Percentiles rank a stretch among this genome's conserved stretches.
Conservation (phyloP, 495 filamentous ascomycete genomes). For the Lophiotrema nucula region DNA sequence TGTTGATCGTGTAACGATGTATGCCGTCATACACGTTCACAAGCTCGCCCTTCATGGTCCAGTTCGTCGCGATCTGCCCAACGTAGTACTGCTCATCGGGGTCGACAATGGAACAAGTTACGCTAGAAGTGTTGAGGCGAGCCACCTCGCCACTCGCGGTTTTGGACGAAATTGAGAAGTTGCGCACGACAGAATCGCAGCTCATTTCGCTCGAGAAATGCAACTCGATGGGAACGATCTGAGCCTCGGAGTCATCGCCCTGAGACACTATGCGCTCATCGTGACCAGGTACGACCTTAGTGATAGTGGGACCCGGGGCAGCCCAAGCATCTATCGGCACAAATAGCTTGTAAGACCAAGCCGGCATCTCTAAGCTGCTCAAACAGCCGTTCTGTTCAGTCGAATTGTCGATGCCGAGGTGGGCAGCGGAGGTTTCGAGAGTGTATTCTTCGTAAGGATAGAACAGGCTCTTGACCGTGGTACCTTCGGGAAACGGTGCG, state of each 20-base stretch:
- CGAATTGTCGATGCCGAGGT: slow-evolving; percentile 49
- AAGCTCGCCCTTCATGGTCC: slow-evolving; percentile 56
- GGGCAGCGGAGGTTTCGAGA: slow-evolving; percentile 41
- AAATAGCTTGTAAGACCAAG: slow-evolving; percentile 64
- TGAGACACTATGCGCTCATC: slow-evolving; percentile 58
- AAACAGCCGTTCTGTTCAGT: slow-evolving; percentile 57
- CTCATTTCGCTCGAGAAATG: slow-evolving; percentile 65
- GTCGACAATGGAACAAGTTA: slow-evolving; percentile 46
- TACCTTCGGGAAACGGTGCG: slow-evolving; percentile 56
- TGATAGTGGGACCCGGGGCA: slow-evolving; percentile 62
- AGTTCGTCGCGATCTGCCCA: slow-evolving; percentile 55
- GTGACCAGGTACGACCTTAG: slow-evolving; percentile 63
- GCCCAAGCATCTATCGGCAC: slow-evolving; percentile 55
- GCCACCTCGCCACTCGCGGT: slow-evolving; percentile 48
- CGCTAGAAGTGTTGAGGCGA: slow-evolving; percentile 43
- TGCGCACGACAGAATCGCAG: slow-evolving; percentile 52
- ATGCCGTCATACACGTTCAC: slow-evolving; percentile 63
- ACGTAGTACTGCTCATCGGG: slow-evolving; percentile 28
- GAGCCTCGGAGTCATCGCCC: slow-evolving; percentile 44
- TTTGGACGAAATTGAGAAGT: slow-evolving; percentile 52
- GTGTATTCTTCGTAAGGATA: slow-evolving; percentile 60
- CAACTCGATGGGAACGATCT: slow-evolving; percentile 52
- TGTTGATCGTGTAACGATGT: slow-evolving; percentile 61
- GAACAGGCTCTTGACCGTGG: slow-evolving; percentile 66
- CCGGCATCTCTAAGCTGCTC: slow-evolving; percentile 50